Percentiles rank a stretch among this genome's conserved stretches.
These are phyloP conservation scores for Penicillium sp. DNA, from an alignment of 2,329 filamentous ascomycete species.

Conservation along the genomic window DNA sequence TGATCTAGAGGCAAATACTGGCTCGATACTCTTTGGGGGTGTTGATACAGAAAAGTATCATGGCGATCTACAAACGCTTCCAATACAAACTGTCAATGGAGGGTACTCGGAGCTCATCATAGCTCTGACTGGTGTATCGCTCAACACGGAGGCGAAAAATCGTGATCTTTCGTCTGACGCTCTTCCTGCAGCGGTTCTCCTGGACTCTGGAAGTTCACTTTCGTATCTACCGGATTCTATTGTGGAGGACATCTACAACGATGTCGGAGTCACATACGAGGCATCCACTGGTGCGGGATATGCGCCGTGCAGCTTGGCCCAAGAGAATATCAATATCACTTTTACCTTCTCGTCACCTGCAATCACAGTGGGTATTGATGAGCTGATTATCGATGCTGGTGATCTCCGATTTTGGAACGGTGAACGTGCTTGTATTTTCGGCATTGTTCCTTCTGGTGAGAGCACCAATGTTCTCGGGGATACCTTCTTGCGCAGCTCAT, in stretches of 20 bases:
- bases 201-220: slow-evolving; percentile 47
- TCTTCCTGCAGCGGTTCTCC: slow-evolving; percentile 47
- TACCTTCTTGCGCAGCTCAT: slow-evolving; percentile 66
- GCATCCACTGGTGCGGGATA: slow-evolving; percentile 57
- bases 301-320: slow-evolving; percentile 58
- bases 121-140: slow-evolving; percentile 66
- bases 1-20: slow-evolving; percentile 68
- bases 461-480: slow-evolving; percentile 61
- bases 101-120: slow-evolving; percentile 69
- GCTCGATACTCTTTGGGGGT: slow-evolving; percentile 75
- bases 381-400: slow-evolving; percentile 60
- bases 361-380: slow-evolving; percentile 60
- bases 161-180: slow-evolving; percentile 38
- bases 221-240: slow-evolving; percentile 44
- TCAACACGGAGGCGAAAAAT: slow-evolving; percentile 30
- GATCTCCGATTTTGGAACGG: slow-evolving; percentile 42
- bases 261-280: slow-evolving; percentile 65
- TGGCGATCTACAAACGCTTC: slow-evolving; percentile 68
- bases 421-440: slow-evolving; percentile 49
- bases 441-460: slow-evolving; percentile 56
- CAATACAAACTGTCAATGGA: slow-evolving; percentile 62
- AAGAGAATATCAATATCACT: slow-evolving; percentile 55
- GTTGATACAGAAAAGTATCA: slow-evolving; percentile 70
- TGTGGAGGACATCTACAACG: slow-evolving; percentile 56
- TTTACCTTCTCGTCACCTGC: slow-evolving; percentile 62